These are phyloP conservation scores for Cladophialophora psammophila DNA, from an alignment of 2,329 filamentous ascomycete genomes.

Conservation along the genomic window DNA sequence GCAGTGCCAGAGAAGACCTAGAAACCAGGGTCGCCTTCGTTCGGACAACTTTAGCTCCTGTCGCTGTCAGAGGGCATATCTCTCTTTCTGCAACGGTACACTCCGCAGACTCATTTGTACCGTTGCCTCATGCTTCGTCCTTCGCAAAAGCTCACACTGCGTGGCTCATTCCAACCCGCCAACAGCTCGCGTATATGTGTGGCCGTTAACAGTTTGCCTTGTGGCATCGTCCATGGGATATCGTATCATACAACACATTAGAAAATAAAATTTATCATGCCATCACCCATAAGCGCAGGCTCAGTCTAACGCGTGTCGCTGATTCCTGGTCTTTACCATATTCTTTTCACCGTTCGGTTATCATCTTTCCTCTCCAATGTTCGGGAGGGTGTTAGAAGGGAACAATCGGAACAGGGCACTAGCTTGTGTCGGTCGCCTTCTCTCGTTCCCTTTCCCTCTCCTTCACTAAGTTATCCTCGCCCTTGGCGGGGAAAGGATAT, in stretches of 20 bases:
- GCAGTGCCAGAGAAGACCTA: not conserved
- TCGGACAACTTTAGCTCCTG: not conserved
- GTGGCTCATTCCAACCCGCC: slow-evolving; percentile 2
- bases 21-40: not conserved
- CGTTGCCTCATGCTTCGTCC: not conserved
- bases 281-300: slow-evolving; percentile 10
- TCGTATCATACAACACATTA: slow-evolving; percentile 36
- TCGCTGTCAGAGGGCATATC: not conserved
- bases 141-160: not conserved
- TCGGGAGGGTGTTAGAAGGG: not conserved
- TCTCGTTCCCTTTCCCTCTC: slow-evolving; percentile 19
- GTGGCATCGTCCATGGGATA: slow-evolving; percentile 11
- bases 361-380: not conserved
- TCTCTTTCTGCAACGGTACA: not conserved
- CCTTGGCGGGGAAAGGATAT: slow-evolving; percentile 29
- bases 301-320: slow-evolving; percentile 15
- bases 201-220: slow-evolving; percentile 1
- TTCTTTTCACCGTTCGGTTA: not conserved
- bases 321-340: slow-evolving; percentile 1
- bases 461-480: slow-evolving; percentile 22
- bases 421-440: slow-evolving; percentile 13
- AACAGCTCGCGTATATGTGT: not conserved
- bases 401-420: slow-evolving; percentile 3
- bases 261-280: slow-evolving; percentile 28
- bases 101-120: slow-evolving; percentile 1